Percentiles rank a stretch among this genome's conserved stretches.
phyloP scores from a whole-genome alignment of 345 rosid species.

The Salix arbutifolia region DNA sequence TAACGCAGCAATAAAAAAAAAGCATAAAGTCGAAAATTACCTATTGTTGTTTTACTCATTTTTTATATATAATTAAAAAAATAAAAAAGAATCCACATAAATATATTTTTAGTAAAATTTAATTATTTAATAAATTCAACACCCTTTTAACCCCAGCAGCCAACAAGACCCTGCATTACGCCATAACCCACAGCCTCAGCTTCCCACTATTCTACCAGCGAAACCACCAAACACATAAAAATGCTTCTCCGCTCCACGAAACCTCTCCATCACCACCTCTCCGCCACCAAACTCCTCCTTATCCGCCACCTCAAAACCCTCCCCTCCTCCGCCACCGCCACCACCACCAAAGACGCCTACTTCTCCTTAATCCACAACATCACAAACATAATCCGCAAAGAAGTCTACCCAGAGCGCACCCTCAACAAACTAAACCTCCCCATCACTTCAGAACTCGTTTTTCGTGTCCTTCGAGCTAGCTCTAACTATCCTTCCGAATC shows the following conservation, averaged over 20 bases:
- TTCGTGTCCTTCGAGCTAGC: conserved; percentile 76
- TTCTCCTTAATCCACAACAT: conserved; percentile 74
- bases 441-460: conserved; percentile 68
- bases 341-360: conserved; percentile 53
- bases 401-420: conserved; percentile 74
- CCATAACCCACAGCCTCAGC: no score
- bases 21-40: no score
- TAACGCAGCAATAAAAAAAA: no score
- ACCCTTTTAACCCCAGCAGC: no score
- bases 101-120: no score
- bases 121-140: no score
- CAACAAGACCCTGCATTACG: no score
- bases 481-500: conserved; percentile 59
- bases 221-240: neutral
- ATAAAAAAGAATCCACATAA: no score
- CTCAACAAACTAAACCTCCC: conserved; percentile 44
- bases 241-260: neutral
- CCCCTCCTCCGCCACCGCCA: neutral
- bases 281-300: neutral
- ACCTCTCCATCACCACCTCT: neutral
- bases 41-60: no score
- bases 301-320: conserved; percentile 5
- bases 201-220: no score
- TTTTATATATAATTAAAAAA: no score
- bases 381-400: conserved; percentile 71